Conservation (phyloP, 129 eudicot genomes). For the Sambucus nigra region DNA sequence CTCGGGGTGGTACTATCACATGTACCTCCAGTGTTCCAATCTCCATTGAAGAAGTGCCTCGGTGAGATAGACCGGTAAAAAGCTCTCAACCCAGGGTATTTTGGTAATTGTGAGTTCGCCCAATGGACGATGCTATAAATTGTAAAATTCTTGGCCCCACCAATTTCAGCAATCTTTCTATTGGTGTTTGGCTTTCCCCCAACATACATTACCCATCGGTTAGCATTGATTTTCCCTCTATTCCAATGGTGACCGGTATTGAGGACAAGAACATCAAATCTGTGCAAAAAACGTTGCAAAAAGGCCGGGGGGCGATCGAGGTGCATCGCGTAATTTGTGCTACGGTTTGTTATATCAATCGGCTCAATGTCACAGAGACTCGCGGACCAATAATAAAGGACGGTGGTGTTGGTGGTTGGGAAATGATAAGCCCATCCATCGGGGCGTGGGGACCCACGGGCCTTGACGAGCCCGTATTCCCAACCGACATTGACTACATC, state of each 20-base stretch:
- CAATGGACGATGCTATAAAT: constrained; percentile 53
- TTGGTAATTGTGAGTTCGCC: constrained; percentile 55
- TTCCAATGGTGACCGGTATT: constrained; percentile 96
- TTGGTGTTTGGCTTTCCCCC: constrained; percentile 58
- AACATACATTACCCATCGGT: constrained; percentile 70
- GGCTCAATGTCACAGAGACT: constrained; percentile 66
- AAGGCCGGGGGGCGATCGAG: constrained; percentile 79
- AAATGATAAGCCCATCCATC: constrained; percentile 90
- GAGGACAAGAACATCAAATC: constrained; percentile 55
- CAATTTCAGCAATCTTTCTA: constrained; percentile 37
- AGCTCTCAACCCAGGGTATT: constrained; percentile 55
- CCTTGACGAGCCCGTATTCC: constrained; percentile 60
- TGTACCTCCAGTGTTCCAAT: constrained; percentile 94
- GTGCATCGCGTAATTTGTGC: constrained; percentile 63
- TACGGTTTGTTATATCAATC: constrained; percentile 23
- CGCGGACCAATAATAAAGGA: constrained; percentile 85
- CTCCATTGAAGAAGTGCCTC: constrained; percentile 92
- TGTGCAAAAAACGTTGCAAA: constrained; percentile 38
- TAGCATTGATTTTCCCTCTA: constrained; percentile 69
- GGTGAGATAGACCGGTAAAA: constrained; percentile 82
- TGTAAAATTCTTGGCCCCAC: constrained; percentile 60
- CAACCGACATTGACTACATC: constrained; percentile 65
- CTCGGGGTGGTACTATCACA: constrained; percentile 77
- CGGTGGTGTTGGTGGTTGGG: constrained; percentile 59
- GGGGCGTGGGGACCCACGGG: constrained; percentile 56